Evolutionary conservation across 2,329 filamentous ascomycete genomes (phyloP).

Genomic region (Fusarium secorum): DNA sequence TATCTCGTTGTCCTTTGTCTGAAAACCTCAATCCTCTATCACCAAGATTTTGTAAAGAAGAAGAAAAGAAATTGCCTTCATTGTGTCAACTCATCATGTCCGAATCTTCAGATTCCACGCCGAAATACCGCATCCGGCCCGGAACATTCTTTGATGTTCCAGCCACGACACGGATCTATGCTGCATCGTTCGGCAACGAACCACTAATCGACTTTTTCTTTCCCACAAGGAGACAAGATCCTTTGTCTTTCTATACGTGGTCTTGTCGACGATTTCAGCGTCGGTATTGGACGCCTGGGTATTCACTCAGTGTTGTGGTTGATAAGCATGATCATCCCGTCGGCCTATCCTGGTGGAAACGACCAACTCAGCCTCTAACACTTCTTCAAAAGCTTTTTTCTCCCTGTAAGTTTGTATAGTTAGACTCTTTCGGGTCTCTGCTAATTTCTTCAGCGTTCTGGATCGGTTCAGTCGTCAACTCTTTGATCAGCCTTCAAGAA

Average conservation of each 20-base stretch:
- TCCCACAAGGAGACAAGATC: neutral
- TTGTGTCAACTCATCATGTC: neutral
- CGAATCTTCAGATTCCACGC: neutral
- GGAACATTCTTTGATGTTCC: slow-evolving; percentile 2
- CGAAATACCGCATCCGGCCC: slow-evolving; percentile 4
- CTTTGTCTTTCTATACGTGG: neutral
- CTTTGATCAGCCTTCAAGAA: neutral
- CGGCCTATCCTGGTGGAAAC: slow-evolving; percentile 6
- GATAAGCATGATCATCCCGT: slow-evolving; percentile 1
- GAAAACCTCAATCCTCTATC: rapidly evolving
- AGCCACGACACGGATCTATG: neutral
- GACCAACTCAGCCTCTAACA: neutral
- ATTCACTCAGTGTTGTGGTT: neutral
- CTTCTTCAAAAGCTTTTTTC: neutral
- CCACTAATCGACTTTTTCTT: slow-evolving; percentile 5
- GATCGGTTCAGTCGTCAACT: neutral
- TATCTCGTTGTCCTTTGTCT: no score
- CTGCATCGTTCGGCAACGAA: neutral
- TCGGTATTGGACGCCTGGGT: slow-evolving; percentile 4
- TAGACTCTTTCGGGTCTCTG: rapidly evolving
- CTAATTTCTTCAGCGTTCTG: neutral
- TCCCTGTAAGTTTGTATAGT: neutral
- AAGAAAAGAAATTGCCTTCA: neutral
- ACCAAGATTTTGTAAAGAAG: no score
- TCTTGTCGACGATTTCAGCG: neutral